These are phyloP conservation scores for Rhizophora apiculata DNA, from an alignment of 345 rosid species.

Conservation along the genomic window DNA sequence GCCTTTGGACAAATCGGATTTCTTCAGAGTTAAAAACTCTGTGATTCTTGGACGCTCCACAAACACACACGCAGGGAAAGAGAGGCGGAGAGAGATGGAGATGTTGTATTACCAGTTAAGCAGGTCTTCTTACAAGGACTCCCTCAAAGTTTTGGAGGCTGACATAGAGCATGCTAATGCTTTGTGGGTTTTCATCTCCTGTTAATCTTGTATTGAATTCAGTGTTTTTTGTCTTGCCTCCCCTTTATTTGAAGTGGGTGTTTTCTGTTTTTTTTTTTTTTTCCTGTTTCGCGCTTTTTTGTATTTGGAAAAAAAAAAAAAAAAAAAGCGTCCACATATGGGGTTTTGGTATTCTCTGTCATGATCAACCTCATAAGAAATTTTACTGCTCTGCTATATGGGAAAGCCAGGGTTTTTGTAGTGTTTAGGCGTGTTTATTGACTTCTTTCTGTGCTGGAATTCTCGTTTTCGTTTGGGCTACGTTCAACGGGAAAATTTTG, in stretches of 20 bases:
- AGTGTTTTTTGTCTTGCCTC: not conserved
- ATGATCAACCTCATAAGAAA: constrained; percentile 3
- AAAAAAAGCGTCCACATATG: not conserved
- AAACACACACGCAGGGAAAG: not conserved
- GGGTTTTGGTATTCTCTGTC: constrained; percentile 7
- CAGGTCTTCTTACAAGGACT: constrained; percentile 52
- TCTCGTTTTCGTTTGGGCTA: not conserved
- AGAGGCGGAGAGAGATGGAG: constrained; percentile 18
- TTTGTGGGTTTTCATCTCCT: constrained; percentile 49
- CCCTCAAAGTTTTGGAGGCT: constrained; percentile 73
- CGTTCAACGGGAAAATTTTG: constrained; percentile 3
- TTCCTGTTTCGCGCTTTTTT: not conserved
- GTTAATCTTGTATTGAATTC: not conserved
- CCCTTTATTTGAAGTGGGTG: constrained; percentile 10
- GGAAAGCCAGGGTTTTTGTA: not conserved
- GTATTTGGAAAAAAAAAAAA: not conserved
- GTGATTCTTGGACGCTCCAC: not conserved
- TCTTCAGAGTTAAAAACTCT: not conserved
- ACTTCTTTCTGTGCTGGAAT: no score
- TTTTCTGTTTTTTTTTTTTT: not conserved
- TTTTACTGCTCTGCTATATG: constrained; percentile 8
- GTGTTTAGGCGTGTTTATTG: not conserved
- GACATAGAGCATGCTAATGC: constrained; percentile 86
- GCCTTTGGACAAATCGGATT: constrained; percentile 9
- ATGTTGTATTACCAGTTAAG: constrained; percentile 23